These are phyloP conservation scores for Bruguiera hainesii DNA, from an alignment of 441 rosid species.

Conservation along the genomic window DNA sequence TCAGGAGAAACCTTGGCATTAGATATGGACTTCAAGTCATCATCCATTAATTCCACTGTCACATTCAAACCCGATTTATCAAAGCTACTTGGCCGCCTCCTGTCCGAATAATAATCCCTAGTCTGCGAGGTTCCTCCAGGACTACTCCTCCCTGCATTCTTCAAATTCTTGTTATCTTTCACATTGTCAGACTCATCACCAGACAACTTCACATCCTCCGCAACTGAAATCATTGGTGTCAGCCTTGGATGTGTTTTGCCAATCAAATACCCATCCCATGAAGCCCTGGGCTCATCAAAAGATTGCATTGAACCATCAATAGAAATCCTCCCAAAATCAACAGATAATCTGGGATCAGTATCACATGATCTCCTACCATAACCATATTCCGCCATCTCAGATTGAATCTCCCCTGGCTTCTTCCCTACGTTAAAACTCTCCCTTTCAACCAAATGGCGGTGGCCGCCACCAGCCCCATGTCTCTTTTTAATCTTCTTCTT, in stretches of 20 bases:
- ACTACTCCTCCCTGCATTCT: conserved; percentile 39
- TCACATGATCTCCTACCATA: conserved; percentile 94
- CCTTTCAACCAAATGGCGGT: conserved; percentile 56
- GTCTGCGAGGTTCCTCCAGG: conserved; percentile 95
- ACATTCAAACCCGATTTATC: conserved; percentile 67
- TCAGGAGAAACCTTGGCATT: conserved; percentile 80
- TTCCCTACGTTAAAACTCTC: conserved; percentile 71
- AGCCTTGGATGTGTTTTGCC: conserved; percentile 55
- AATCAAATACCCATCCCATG: conserved; percentile 88
- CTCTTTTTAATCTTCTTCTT: conserved; percentile 60
- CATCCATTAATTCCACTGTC: conserved; percentile 71
- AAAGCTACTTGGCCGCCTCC: conserved; percentile 65
- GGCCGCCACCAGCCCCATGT: conserved; percentile 19
- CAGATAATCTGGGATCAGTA: conserved; percentile 88
- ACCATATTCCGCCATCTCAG: conserved; percentile 95
- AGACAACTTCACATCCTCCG: conserved; percentile 68
- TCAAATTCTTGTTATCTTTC: conserved; percentile 20
- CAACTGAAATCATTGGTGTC: conserved; percentile 71
- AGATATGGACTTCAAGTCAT: conserved; percentile 59
- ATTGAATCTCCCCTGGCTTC: conserved; percentile 73
- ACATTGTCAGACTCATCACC: conserved; percentile 56
- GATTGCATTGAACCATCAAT: conserved; percentile 74
- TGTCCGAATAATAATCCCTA: conserved; percentile 77
- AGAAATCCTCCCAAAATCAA: conserved; percentile 72
- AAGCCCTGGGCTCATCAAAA: conserved; percentile 91